Base-by-base conservation (phyloP, 257 asterid species). In the Scutellaria barbata region DNA sequence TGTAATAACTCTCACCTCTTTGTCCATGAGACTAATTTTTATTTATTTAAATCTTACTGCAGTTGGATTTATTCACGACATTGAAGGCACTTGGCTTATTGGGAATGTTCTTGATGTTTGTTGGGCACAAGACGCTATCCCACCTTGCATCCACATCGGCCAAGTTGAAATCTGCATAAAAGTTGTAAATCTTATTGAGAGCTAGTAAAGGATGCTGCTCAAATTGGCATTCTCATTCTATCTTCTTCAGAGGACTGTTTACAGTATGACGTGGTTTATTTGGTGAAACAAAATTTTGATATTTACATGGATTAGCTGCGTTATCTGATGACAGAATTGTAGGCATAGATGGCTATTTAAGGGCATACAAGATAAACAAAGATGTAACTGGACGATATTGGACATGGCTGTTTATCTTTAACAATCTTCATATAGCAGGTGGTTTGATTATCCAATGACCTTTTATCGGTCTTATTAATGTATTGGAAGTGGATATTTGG, bases 51-150 rank as follows among this genome's bases (percentile, higher is more conserved):
- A 30, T 77, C 45, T 75, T 52, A 47, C 17, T 81, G 84, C 92
- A 93, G 98, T 85, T 90, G 90, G 93, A 95, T 77, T 87, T 95
- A 46, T 95, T 95, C 83, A 86, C 89, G 57, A 95, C 99, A 40
- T 69, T 95, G 85, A 95, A 88, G 86, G 85, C 84, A 56, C 98
- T 95, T 61, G 96, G 98, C 60, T 53, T 95, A 46, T 59, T 91
- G 81, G 99, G 96, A 62, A 71, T 85, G 58, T 92, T 92, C 87
- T 89, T 92, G 91, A 77, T 89, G 86, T 73, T 91, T 72, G 90
- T 87, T 3, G 99, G 99, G 70, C 98, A 95, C 79, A 89, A 84
- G 81, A 84, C 96, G 9, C 96, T 95, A 47, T 88, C 99, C 20
- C 89, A 95, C 76, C 91, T 84, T n/a, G 98, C 99, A 7, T 85